Base-by-base conservation (phyloP, 2,329 filamentous ascomycete species). In the Penicillium sp. region DNA sequence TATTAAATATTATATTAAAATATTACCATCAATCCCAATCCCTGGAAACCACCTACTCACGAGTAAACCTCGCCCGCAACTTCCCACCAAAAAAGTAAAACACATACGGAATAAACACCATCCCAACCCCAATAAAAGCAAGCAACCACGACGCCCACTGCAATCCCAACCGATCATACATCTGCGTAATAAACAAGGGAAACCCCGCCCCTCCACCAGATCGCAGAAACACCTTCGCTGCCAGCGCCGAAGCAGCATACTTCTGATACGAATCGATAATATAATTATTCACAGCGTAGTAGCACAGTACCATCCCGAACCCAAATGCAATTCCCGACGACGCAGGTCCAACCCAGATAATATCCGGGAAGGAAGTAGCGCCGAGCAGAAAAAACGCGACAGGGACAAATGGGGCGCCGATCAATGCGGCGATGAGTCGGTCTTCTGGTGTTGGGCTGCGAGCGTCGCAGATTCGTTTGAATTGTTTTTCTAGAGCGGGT, bases 291-390 rank as follows among this genome's bases (percentile, higher is more conserved):
- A 79, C 78, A 4, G 79, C 70, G 65, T 85, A 85, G 72, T 85
- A 86, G 15, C 85, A 72, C 67, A 86, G 84, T 58, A 86, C 84
- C 71, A 86, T 85, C 43, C 82, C 82, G 52, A 85, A 85, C n/a
- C 82, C 82, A 32, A 86, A 78, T 5, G 76, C 73, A 54, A 80
- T 74, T 7, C 82, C 82, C 0, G 75, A 77, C 8, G 78, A 67
- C 13, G 71, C 67, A 0, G 76, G 74, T 0, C 64, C 70, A 17
- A 76, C 69, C 74, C 75, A 79, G 31, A 64, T 70, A 6, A 73
- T 64, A 6, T 64, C 44, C n/a, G 55, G 54, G 61, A 80, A 85
- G 0, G 80, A 83, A 0, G 75, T 74, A 69, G 76, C 79, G 0
- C 75, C 76, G 47, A 80, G 78, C 38, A 79, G 74, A 62, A 80